Conservation (phyloP, 768 basidiomycete species). For the Myochromella boudieri region DNA sequence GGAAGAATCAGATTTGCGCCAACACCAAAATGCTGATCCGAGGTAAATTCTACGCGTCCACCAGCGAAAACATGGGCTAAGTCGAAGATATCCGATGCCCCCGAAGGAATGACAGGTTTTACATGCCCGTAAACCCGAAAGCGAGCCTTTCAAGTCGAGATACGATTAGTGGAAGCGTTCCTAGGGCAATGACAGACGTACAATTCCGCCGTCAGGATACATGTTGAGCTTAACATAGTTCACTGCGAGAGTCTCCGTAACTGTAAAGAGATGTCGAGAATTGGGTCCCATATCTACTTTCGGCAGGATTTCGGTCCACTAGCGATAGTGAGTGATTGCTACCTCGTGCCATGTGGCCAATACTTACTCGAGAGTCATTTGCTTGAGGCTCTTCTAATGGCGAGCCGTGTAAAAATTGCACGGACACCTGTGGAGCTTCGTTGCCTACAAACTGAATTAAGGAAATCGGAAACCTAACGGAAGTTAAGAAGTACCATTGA, state of each 20-base stretch:
- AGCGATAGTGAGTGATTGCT: constrained; percentile 11
- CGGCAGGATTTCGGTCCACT: constrained; percentile 86
- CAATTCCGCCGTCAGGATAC: constrained; percentile 97
- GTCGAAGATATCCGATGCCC: constrained; percentile 60
- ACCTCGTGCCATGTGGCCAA: background rate
- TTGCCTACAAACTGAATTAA: constrained; percentile 50
- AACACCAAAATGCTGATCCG: constrained; percentile 94
- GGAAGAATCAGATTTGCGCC: constrained; percentile 91
- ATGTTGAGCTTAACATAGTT: constrained; percentile 91
- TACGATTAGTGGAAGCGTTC: constrained; percentile 3
- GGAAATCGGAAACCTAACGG: background rate
- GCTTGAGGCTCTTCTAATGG: constrained; percentile 41
- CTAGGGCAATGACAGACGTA: constrained; percentile 37
- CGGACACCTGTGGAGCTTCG: constrained; percentile 80
- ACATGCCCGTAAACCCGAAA: constrained; percentile 91
- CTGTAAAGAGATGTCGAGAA: constrained; percentile 85
- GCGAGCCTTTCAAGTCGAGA: constrained; percentile 59
- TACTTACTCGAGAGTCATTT: constrained; percentile 55
- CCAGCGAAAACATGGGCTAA: constrained; percentile 90
- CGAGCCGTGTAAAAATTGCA: constrained; percentile 55
- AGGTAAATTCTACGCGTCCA: constrained; percentile 78
- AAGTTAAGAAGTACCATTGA: constrained; percentile 61
- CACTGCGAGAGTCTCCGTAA: constrained; percentile 48
- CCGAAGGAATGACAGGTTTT: constrained; percentile 56
- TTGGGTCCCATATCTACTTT: constrained; percentile 76